Base-by-base conservation (phyloP, 345 rosid genomes). In the Pistacia vera region DNA sequence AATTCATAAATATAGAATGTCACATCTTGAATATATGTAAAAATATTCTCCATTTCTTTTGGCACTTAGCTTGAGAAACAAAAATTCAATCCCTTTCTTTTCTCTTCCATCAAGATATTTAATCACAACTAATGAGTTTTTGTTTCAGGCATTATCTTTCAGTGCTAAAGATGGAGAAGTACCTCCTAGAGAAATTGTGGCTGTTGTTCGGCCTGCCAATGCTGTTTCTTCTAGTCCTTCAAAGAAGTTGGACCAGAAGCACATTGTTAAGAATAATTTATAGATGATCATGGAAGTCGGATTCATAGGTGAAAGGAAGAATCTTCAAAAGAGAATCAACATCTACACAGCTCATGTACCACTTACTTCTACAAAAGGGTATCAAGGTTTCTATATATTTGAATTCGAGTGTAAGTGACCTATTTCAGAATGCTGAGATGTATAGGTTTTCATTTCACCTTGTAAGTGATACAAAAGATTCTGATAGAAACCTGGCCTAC, bases 151-250 rank as follows among this genome's bases (percentile, higher is more conserved):
- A 58, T 79, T 92, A 71, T 92, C 92, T 12, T 49, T 62, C 58
- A 63, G 61, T 75, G 77, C 36, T 20, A 49, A n/a, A 73, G 93
- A 88, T 84, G 92, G 91, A 55, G 72, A 63, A 60, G 67, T 60
- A 64, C 88, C 86, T 38, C 94, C 92, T 1, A n/a, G 48, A 35
- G 82, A 84, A 70, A 83, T 93, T 65, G 90, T 91, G 59, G 97
- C 95, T 9, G 94, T 89, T 82, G 68, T 91, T 79, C 90, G 92
- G 51, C 94, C 94, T 44, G 83, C 80, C 22, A 78, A 77, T 82
- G 87, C 83, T 44, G 51, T 51, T 67, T 78, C 85, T 55, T 72
- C 85, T 28, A 70, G 80, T 68, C 59, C 76, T 68, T 78, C 84
- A 8, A 84, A 80, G 60, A 77, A 66, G 63, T 78, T 89, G 86